Evolutionary conservation across 2,329 filamentous ascomycete genomes (phyloP).

Genomic region (Metarhizium brunneum): DNA sequence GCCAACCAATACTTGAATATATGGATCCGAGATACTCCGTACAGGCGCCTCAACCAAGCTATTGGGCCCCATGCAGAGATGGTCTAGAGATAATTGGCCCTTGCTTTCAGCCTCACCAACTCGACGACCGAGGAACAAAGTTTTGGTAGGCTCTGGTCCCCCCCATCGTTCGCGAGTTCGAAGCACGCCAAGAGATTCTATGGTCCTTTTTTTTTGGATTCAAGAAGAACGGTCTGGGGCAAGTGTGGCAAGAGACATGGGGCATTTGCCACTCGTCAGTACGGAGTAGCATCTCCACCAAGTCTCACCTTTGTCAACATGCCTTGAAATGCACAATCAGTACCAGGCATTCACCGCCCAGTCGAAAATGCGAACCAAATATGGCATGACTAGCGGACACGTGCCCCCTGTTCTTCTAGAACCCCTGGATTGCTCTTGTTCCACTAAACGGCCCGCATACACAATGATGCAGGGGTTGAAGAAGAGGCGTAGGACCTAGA

Average conservation of each 20-base stretch:
- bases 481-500: neutral
- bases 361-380: neutral
- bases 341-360: neutral
- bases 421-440: neutral
- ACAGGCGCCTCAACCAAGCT: neutral
- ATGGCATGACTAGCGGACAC: neutral
- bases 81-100: neutral
- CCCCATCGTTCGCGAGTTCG: too few species aligned
- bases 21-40: neutral
- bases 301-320: neutral
- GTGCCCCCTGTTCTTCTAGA: neutral
- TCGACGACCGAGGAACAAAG: too few species aligned
- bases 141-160: too few species aligned
- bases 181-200: too few species aligned
- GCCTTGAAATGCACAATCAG: neutral
- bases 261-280: too few species aligned
- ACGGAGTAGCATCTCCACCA: neutral
- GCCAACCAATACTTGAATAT: too few species aligned
- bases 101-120: too few species aligned
- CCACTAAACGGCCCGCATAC: neutral
- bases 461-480: neutral
- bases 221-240: too few species aligned
- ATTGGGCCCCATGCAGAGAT: neutral
- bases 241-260: too few species aligned
- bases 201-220: too few species aligned